phyloP scores from a whole-genome alignment of 805 yeast species.

The Isabelozyma rhagii region DNA sequence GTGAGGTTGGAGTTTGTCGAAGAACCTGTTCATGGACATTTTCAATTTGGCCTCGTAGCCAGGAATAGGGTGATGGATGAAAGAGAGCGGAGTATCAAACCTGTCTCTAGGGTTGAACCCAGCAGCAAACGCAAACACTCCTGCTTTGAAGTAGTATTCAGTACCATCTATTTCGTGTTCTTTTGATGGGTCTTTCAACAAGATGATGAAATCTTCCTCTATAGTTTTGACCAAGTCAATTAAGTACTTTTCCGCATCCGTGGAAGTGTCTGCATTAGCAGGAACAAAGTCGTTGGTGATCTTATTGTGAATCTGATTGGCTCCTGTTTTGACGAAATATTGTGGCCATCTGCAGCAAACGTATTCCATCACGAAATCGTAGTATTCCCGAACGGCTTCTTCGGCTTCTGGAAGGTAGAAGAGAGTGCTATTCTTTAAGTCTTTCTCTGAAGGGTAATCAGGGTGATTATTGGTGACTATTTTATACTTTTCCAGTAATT shows the following conservation, averaged over 20 bases:
- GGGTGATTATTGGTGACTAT: constrained; percentile 31
- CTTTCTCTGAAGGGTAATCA: constrained; percentile 23
- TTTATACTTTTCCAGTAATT: constrained; percentile 22
- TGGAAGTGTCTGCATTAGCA: constrained; percentile 2
- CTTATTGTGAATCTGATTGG: constrained; percentile 17
- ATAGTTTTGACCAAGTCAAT: constrained; percentile 25
- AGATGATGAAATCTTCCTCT: constrained; percentile 41
- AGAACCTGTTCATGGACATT: constrained; percentile 39
- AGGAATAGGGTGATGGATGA: constrained; percentile 41
- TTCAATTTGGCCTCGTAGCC: constrained; percentile 38
- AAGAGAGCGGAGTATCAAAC: constrained; percentile 34
- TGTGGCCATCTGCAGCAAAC: constrained; percentile 38
- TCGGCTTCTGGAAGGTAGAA: constrained; percentile 29
- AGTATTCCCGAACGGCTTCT: constrained; percentile 35
- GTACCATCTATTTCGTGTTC: constrained; percentile 25
- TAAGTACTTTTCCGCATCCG: constrained; percentile 13
- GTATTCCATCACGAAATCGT: constrained; percentile 25
- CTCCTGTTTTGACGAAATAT: constrained; percentile 20
- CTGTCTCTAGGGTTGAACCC: constrained; percentile 40
- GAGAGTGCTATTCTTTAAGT: constrained; percentile 25
- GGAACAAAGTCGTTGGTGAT: constrained; percentile 26
- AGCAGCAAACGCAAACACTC: constrained; percentile 44
- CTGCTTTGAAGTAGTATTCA: constrained; percentile 42
- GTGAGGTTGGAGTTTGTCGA: constrained; percentile 31
- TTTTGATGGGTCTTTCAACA: constrained; percentile 30